Conservation (phyloP, 129 eudicot genomes). For the Rutidosis leptorrhynchoides region DNA sequence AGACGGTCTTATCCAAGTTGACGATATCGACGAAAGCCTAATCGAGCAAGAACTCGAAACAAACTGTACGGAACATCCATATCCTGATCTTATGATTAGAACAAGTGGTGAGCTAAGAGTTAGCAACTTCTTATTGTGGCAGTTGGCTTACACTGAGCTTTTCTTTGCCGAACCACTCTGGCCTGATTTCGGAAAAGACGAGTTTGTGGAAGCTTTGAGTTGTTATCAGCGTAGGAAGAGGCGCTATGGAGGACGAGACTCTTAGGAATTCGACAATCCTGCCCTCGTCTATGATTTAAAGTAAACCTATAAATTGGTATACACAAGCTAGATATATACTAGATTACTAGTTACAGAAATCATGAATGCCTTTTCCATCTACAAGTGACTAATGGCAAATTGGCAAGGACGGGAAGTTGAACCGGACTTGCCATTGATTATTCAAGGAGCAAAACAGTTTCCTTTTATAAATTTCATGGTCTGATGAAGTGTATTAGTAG, state of each 20-base stretch:
- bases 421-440: no score
- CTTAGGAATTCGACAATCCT: no score
- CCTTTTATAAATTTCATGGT: no score
- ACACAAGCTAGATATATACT: no score
- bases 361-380: no score
- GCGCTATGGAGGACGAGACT: conserved; percentile 45
- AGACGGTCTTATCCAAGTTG: conserved; percentile 49
- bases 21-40: conserved; percentile 43
- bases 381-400: no score
- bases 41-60: conserved; percentile 57
- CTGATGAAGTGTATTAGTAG: no score
- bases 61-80: conserved; percentile 36
- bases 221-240: conserved; percentile 62
- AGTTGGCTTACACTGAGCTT: conserved; percentile 63
- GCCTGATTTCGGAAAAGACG: conserved; percentile 76
- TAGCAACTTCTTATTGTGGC: conserved; percentile 80
- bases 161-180: conserved; percentile 49
- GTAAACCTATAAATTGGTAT: no score
- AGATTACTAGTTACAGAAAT: no score
- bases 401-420: no score
- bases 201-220: conserved; percentile 49
- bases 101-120: conserved; percentile 70
- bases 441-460: no score
- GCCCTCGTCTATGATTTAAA: no score
- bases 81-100: conserved; percentile 67